Conservation (phyloP, 2,329 filamentous ascomycete species). For the Epichloe scottii region DNA sequence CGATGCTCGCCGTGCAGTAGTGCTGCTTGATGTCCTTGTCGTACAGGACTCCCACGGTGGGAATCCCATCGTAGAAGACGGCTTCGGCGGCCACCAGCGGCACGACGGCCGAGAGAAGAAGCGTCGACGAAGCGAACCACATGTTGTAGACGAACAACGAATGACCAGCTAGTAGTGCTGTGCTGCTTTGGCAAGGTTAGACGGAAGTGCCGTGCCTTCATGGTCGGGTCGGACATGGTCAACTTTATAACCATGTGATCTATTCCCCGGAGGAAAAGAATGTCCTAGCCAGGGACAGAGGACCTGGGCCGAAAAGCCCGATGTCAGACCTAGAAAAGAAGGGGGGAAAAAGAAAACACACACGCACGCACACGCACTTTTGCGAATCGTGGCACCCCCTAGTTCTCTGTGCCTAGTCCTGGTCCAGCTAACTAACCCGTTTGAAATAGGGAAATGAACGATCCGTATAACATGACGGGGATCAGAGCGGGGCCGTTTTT, state of each 20-base stretch:
- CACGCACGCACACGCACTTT: no score
- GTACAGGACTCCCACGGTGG: conserved; percentile 6
- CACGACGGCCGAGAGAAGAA: neutral
- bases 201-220: no score
- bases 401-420: neutral
- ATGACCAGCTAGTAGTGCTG: no score
- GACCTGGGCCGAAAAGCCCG: neutral
- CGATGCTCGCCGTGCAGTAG: conserved; percentile 7
- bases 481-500: neutral
- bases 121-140: neutral
- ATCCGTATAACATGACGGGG: neutral
- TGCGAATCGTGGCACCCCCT: neutral
- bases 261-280: no score
- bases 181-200: no score
- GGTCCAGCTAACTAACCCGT: neutral
- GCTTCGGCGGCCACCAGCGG: neutral
- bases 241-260: no score
- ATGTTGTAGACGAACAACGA: neutral
- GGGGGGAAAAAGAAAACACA: no score
- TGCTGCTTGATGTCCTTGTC: conserved; percentile 1
- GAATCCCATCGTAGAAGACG: conserved; percentile 6
- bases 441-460: neutral
- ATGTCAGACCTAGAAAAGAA: neutral
- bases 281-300: no score
- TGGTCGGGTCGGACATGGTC: no score